Percentiles rank a stretch among this genome's conserved stretches.
phyloP scores from a whole-genome alignment of 495 filamentous ascomycete species.

The Clavariopsis aquatica region DNA sequence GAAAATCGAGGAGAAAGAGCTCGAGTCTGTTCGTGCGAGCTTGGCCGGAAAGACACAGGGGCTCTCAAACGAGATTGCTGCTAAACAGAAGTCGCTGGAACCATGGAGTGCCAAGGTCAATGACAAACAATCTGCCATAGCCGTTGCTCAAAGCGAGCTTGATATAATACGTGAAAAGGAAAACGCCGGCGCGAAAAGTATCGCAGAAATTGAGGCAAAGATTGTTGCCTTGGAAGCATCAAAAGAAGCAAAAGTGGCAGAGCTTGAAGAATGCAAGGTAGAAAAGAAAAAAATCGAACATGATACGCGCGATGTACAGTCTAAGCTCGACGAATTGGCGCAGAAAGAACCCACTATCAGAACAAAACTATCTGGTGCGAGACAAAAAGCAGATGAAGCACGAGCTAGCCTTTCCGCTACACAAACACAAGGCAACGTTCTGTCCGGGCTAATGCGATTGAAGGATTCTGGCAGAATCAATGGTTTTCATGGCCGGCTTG shows the following conservation, averaged over 20 bases:
- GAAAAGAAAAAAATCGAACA: slow-evolving; percentile 72
- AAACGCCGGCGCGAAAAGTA: slow-evolving; percentile 77
- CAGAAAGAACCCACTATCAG: slow-evolving; percentile 78
- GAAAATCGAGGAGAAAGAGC: slow-evolving; percentile 75
- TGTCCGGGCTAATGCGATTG: slow-evolving; percentile 87
- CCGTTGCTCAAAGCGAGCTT: slow-evolving; percentile 90
- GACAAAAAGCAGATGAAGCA: slow-evolving; percentile 95
- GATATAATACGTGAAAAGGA: slow-evolving; percentile 85
- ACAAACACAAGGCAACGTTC: slow-evolving; percentile 89
- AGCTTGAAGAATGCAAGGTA: slow-evolving; percentile 73
- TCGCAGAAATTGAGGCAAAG: slow-evolving; percentile 82
- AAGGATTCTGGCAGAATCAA: slow-evolving; percentile 95
- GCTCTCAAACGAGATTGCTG: slow-evolving; percentile 86
- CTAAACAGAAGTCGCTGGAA: slow-evolving; percentile 90
- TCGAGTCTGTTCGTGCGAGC: slow-evolving; percentile 73
- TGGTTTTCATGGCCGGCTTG: slow-evolving; percentile 92
- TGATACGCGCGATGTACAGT: slow-evolving; percentile 67
- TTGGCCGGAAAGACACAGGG: slow-evolving; percentile 94
- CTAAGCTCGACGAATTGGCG: slow-evolving; percentile 68
- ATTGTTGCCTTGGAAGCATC: slow-evolving; percentile 70
- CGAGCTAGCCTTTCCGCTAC: slow-evolving; percentile 82
- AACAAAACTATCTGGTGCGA: slow-evolving; percentile 76
- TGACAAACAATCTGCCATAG: slow-evolving; percentile 87
- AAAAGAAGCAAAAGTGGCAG: slow-evolving; percentile 65
- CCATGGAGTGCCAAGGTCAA: slow-evolving; percentile 98